Percentiles rank a stretch among this genome's conserved stretches.
Conservation (phyloP, 768 basidiomycete species). For the Auriscalpium vulgare region DNA sequence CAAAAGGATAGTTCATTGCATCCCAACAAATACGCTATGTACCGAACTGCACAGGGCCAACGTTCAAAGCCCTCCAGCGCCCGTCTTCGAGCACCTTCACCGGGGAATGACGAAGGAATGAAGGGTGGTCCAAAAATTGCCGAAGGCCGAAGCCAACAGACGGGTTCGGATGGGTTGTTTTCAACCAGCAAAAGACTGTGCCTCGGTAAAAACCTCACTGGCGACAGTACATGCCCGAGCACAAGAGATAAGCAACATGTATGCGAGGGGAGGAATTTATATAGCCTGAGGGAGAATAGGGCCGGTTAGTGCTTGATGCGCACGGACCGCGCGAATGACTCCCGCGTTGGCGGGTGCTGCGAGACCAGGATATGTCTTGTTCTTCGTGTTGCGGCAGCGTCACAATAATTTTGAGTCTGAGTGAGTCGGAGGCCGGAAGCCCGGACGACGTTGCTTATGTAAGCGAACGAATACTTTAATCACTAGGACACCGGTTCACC, state of each 20-base stretch:
- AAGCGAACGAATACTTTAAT: too few species aligned
- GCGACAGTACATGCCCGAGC: constrained; percentile 93
- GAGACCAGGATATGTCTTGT: too few species aligned
- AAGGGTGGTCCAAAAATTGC: constrained; percentile 76
- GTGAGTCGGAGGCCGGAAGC: too few species aligned
- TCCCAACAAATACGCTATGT: too few species aligned
- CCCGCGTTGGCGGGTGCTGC: too few species aligned
- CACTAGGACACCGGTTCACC: too few species aligned
- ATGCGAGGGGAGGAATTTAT: constrained; percentile 24
- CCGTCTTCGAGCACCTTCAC: constrained; percentile 1
- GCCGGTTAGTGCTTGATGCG: constrained; percentile 1
- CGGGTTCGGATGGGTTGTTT: constrained; percentile 96
- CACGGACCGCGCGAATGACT: too few species aligned
- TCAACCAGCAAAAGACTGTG: constrained; percentile 94
- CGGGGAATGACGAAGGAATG: neutral
- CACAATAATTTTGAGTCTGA: too few species aligned
- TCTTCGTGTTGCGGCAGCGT: too few species aligned
- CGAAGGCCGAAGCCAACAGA: constrained; percentile 81
- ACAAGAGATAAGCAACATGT: constrained; percentile 43
- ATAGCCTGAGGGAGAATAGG: constrained; percentile 8
- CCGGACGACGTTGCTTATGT: too few species aligned
- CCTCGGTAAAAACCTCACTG: constrained; percentile 95
- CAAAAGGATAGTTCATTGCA: too few species aligned
- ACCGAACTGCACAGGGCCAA: too few species aligned
- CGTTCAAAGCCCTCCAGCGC: neutral